Conservation (phyloP, 1,139 yeast genomes). For the Protomyces lactucae-debilis region DNA sequence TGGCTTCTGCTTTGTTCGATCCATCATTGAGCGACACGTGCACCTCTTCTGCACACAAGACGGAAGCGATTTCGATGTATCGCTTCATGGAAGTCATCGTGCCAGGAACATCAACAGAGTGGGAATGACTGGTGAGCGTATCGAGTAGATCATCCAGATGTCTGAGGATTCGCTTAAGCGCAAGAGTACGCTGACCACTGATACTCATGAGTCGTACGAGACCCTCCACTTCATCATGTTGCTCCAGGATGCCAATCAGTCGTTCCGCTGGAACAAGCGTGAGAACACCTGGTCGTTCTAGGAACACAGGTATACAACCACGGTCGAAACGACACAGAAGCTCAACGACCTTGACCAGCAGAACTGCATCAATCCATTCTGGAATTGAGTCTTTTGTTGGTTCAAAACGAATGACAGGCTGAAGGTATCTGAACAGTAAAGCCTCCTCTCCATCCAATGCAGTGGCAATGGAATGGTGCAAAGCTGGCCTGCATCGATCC, state of each 20-base stretch:
- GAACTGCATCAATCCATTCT: background rate
- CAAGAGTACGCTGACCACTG: slow-evolving; percentile 30
- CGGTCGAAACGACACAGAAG: slow-evolving; percentile 34
- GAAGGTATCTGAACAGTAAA: slow-evolving; percentile 35
- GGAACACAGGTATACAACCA: slow-evolving; percentile 28
- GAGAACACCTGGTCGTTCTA: slow-evolving; percentile 28
- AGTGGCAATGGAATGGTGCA: slow-evolving; percentile 34
- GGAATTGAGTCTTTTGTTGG: background rate
- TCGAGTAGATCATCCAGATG: slow-evolving; percentile 30
- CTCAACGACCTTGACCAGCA: slow-evolving; percentile 30
- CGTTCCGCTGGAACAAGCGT: slow-evolving; percentile 28
- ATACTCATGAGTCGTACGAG: slow-evolving; percentile 31
- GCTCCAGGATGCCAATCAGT: slow-evolving; percentile 31
- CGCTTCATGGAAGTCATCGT: background rate
- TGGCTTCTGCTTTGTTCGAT: background rate
- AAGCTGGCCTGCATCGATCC: slow-evolving; percentile 34
- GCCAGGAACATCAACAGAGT: background rate
- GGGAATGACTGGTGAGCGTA: background rate
- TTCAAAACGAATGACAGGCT: slow-evolving; percentile 30
- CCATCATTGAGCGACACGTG: background rate
- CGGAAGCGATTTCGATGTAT: background rate
- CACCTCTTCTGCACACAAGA: background rate
- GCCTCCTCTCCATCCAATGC: slow-evolving; percentile 25
- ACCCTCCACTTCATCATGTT: slow-evolving; percentile 32
- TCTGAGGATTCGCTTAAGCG: slow-evolving; percentile 31